Evolutionary conservation across 768 basidiomycete genomes (phyloP).

Genomic region (Boletus coccyginus): DNA sequence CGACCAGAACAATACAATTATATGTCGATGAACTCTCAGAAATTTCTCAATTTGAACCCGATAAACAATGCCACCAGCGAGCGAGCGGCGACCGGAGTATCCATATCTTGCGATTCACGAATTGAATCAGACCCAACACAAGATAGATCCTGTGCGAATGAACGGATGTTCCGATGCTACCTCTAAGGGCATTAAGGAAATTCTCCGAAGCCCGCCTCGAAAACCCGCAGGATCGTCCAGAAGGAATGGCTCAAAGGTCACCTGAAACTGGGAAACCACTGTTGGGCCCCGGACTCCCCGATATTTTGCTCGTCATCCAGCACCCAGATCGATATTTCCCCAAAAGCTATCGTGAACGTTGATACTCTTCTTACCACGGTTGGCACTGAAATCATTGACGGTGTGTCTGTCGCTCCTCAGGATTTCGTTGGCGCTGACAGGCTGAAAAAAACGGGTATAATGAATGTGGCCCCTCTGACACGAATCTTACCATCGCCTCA

Average conservation of each 20-base stretch:
- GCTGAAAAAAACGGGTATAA: neutral
- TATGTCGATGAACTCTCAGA: conserved; percentile 33
- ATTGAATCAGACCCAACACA: neutral
- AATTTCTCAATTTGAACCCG: conserved; percentile 30
- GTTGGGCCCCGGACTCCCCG: conserved; percentile 5
- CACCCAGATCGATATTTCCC: conserved; percentile 14
- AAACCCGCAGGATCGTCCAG: neutral
- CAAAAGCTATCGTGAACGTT: neutral
- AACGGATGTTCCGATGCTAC: conserved; percentile 10
- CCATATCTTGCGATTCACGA: neutral
- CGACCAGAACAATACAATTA: neutral
- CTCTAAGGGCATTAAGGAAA: neutral
- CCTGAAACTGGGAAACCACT: neutral
- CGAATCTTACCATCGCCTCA: neutral
- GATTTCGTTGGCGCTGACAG: neutral
- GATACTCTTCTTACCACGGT: neutral
- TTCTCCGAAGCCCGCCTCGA: neutral
- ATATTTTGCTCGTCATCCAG: conserved; percentile 11
- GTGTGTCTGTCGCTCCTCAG: neutral
- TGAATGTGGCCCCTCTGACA: neutral
- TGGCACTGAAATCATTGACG: neutral
- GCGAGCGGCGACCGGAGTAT: neutral
- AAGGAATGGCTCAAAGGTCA: neutral
- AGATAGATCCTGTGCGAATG: neutral
- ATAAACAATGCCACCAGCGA: neutral